Evolutionary conservation across 1,284 basidiomycete genomes (phyloP).

Genomic region (Fomes fomentarius): DNA sequence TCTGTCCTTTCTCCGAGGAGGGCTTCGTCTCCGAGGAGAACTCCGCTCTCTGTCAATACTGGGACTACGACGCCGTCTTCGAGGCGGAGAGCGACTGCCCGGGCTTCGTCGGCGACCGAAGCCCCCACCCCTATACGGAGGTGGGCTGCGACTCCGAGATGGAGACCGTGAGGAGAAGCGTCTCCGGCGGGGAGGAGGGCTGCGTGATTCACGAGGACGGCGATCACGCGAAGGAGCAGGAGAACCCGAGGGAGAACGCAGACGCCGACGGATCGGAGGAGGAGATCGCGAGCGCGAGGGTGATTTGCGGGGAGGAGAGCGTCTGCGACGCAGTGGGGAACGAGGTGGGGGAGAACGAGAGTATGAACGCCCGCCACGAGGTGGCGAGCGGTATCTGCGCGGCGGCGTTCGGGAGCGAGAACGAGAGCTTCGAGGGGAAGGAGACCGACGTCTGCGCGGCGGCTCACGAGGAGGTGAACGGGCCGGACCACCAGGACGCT

Average conservation of each 20-base stretch:
- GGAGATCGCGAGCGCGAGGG: constrained; percentile 39
- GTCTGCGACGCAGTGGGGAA: constrained; percentile 23
- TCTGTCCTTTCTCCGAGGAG: constrained; percentile 25
- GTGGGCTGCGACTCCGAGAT: constrained; percentile 33
- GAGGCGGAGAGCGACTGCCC: constrained; percentile 41
- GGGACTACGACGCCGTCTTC: constrained; percentile 37
- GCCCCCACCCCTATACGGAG: constrained; percentile 20
- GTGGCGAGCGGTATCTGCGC: constrained; percentile 9
- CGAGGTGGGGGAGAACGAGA: constrained; percentile 30
- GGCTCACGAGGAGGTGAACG: constrained; percentile 34
- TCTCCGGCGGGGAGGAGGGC: constrained; percentile 59
- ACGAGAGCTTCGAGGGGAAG: constrained; percentile 31
- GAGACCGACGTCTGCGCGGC: constrained; percentile 36
- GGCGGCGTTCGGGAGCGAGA: constrained; percentile 23
- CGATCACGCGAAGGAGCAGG: constrained; percentile 42
- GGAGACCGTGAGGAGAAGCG: constrained; percentile 48
- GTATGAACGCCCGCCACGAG: constrained; percentile 22
- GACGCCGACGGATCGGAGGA: constrained; percentile 47
- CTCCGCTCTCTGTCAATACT: constrained; percentile 24
- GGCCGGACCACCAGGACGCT: constrained; percentile 46
- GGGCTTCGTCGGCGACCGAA: constrained; percentile 29
- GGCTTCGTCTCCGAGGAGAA: constrained; percentile 27
- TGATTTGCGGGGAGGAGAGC: constrained; percentile 27
- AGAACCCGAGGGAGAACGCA: constrained; percentile 50
- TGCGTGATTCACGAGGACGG: constrained; percentile 50